Evolutionary conservation across 805 yeast species (phyloP), one percentile per base, ranked within the genome.

Genomic region (Saturnispora dispora): DNA sequence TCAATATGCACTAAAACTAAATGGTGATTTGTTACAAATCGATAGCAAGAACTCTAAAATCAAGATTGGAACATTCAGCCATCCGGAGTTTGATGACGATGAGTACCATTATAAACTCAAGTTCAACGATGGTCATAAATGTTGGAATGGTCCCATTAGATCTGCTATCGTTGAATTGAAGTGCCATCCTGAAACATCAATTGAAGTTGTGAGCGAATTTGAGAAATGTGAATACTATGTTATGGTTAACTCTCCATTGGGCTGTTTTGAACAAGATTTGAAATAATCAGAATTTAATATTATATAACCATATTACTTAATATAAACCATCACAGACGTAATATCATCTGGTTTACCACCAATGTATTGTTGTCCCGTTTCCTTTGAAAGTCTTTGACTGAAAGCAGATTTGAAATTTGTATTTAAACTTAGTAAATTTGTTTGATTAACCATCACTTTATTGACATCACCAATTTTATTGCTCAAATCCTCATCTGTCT

Each of bases 271-370:
- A 36, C 48, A 55, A 30, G 54, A 59, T 28, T 37, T 37, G 18
- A 18, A 17, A 37, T 37, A 18, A 37, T 37, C 15, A 11, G 33
- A 30, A 17, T 37, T 37, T 20, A 37, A 18, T 17, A n/a, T 37
- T 35, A 30, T 20, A 20, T 32, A 13, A 33, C 18, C 23, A 53
- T 20, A 39, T 53, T 52, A 65, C 43, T 60, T 71, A 32, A 86
- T 88, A 60, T 79, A 76, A 43, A 88, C 81, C 60, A 87, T 74
- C 1, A 90, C 84, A 17, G 85, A 79, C 1, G 98, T 88, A 37
- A 93, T 85, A 67, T 91, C 99, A 68, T 91, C 99, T 45, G 89
- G 95, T 69, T 91, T 91, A 13, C 99, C 99, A 33, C 99, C 98
- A 53, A 80, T 72, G 62, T 86, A 85, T 42, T 74, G 71, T 60